Base-by-base conservation (phyloP, 352 stramenopile genomes). In the Pilasporangium apinafurcum region DNA sequence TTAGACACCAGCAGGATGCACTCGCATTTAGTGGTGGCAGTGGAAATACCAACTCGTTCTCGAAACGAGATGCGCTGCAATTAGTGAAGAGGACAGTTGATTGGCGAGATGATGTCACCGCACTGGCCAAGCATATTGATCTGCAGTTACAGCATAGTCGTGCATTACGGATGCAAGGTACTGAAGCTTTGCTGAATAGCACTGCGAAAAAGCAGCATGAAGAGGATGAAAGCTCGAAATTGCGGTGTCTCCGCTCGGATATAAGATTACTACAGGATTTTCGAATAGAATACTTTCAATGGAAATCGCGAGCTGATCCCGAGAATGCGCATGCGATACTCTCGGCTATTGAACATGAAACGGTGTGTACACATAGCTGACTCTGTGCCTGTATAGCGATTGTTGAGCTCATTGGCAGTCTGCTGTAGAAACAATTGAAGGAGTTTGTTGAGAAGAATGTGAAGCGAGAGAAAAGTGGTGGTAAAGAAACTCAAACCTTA, bases 31-130 rank as follows among this genome's bases (percentile, higher is more conserved):
- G 27, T 14, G 50, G 31, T 18, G 46, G 27, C 31, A 59, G 48
- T 17, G n/a, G 55, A 3, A 38, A 34, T 8, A 43, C 48, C 21
- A 37, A 22, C 1, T 20, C 34, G 6, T 25, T 47, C 16, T 62
- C 59, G 26, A 67, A 69, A 24, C 65, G 64, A 39, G 66, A 83
- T 37, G 65, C 68, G 25, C 13, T 87, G 31, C 56, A 58, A 1
- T 53, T 90, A 6, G 63, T 62, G 8, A 70, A 72, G 44, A 70
- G 67, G 22, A 68, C 73, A 3, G 66, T 66, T 31, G 68, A 84
- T 35, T 92, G 80, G 80, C 76, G 72, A 1, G 75, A 81, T 8
- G 75, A 90, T 34, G 76, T 87, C 33, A 71, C 65, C 17, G 71
- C 68, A 27, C 46, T 92, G 20, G 62, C 75, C 9, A 87, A 83